Base-by-base conservation (phyloP, 768 basidiomycete species). In the Pleurotus tuoliensis region DNA sequence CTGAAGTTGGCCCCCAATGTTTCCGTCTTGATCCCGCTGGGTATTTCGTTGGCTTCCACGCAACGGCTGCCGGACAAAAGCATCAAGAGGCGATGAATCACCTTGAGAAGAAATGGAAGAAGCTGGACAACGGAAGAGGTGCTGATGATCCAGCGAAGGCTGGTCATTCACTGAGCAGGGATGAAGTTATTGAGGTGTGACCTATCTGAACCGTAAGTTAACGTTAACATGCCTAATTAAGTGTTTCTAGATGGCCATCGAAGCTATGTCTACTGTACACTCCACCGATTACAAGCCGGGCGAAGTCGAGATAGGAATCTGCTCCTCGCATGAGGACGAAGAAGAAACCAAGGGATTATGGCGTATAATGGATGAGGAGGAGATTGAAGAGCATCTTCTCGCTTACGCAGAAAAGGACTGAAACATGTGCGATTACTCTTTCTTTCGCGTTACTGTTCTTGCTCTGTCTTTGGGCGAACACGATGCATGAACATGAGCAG, bases 11-110 rank as follows among this genome's bases (percentile, higher is more conserved):
- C 4, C 96, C 97, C n/a, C 96, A 98, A 69, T 82, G 89, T 65
- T 98, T 98, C 82, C 98, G 97, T 74, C 87, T 98, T 52, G 97
- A 99, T 68, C 97, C 97, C 9, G 97, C 97, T 2, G 97, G 97
- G 4, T 98, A 97, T 74, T 99, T 95, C 69, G 92, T 97, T 45
- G 97, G 97, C 0, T 98, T 95, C 77, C 95, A 98, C 63, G 97
- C 97, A 7, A 96, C 96, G 2, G 86, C 96, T 0, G 89, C 95
- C 2, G 97, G 97, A 0, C 90, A 92, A 70, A 98, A 99, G 66
- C 97, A 98, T 65, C 96, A 97, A 67, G 97, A 99, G 68, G 94
- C 93, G 1, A 97, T 95, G 87, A 98, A 98, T 70, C 90, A 94
- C 66, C 79, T 99, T 44, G 97, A 99, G 76, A 98, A 98, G 77